These are phyloP conservation scores for Magnolia officinalis DNA, from an alignment of 164 flowering plant species.

Conservation along the genomic window DNA sequence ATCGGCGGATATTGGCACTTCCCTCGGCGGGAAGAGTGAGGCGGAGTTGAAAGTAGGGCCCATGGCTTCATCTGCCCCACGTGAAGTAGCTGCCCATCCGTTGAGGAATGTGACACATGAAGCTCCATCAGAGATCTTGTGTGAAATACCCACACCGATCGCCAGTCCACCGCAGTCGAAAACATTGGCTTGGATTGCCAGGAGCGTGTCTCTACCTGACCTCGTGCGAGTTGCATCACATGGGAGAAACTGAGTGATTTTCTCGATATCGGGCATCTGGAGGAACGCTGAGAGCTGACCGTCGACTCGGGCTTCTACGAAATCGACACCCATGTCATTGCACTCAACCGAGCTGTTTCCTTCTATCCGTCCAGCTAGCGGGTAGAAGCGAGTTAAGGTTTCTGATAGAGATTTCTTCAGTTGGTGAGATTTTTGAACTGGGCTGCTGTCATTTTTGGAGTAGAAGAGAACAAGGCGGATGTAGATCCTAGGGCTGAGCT, in stretches of 20 bases:
- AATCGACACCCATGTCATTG: background rate
- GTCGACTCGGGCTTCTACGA: background rate
- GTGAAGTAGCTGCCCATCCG: slow-evolving; percentile 39
- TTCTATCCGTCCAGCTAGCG: slow-evolving; percentile 35
- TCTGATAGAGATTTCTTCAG: slow-evolving; percentile 27
- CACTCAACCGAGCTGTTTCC: slow-evolving; percentile 1
- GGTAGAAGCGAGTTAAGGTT: slow-evolving; percentile 26
- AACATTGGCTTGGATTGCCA: slow-evolving; percentile 36
- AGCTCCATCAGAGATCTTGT: slow-evolving; percentile 42
- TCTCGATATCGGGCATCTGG: too few relatives aligned
- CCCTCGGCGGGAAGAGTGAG: slow-evolving; percentile 11
- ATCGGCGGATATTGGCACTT: background rate
- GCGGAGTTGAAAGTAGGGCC: background rate
- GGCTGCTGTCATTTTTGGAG: background rate
- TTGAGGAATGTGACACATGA: slow-evolving; percentile 26
- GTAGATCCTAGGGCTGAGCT: background rate
- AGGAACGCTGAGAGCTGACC: background rate
- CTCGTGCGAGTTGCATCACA: background rate
- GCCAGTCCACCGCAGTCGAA: slow-evolving; percentile 63
- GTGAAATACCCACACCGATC: slow-evolving; percentile 43
- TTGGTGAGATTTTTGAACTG: background rate
- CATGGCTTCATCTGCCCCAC: slow-evolving; percentile 7
- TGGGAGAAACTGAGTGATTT: slow-evolving; percentile 14
- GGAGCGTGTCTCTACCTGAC: slow-evolving; percentile 1
- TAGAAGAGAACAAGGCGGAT: background rate